phyloP scores from a whole-genome alignment of 768 basidiomycete species.

The Crepidotus variabilis region DNA sequence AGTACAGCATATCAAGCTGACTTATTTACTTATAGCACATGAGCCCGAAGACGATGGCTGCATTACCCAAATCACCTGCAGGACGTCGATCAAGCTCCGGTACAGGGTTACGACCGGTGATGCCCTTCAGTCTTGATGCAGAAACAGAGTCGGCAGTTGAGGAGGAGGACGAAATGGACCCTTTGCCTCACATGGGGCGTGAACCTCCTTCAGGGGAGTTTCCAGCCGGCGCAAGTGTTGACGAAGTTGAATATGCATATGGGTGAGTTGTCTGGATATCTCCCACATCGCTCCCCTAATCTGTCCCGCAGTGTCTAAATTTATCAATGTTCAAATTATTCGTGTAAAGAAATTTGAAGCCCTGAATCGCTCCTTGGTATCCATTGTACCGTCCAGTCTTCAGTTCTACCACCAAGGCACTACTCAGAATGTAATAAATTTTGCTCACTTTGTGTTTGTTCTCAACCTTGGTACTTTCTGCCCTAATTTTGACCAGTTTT shows the following conservation, averaged over 20 bases:
- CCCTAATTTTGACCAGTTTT: no score
- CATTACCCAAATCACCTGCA: constrained; percentile 87
- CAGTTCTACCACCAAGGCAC: no score
- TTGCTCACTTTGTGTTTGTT: no score
- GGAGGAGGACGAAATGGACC: constrained; percentile 65
- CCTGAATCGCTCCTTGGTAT: no score
- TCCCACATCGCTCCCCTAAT: background rate
- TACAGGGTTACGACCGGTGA: constrained; percentile 77
- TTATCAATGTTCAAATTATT: no score
- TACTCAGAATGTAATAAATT: no score
- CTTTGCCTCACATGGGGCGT: constrained; percentile 53
- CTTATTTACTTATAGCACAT: constrained; percentile 59
- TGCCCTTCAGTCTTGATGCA: constrained; percentile 71
- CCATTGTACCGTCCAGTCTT: no score
- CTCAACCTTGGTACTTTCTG: no score
- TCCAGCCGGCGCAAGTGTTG: constrained; percentile 76
- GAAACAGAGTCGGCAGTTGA: constrained; percentile 61
- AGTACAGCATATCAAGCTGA: no score
- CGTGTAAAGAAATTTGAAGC: no score
- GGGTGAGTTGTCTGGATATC: constrained; percentile 47
- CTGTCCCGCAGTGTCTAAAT: constrained; percentile 2
- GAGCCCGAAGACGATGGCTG: constrained; percentile 94
- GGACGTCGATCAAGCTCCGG: constrained; percentile 85
- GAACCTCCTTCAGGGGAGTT: constrained; percentile 71
- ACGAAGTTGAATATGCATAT: constrained; percentile 88